Evolutionary conservation across 768 basidiomycete genomes (phyloP).

Genomic region (Amanita thiersii): DNA sequence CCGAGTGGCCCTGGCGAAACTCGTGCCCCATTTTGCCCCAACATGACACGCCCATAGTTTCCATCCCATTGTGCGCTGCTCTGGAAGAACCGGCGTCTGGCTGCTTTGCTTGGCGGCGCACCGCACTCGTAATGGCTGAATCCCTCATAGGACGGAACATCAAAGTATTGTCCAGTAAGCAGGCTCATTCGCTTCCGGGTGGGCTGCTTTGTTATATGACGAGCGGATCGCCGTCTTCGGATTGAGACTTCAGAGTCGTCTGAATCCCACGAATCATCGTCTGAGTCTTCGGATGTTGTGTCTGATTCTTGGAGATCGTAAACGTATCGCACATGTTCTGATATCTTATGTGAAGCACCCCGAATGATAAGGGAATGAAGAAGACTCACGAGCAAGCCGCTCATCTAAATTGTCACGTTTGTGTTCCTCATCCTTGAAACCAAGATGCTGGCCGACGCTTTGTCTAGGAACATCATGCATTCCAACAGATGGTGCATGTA

Average conservation of each 20-base stretch:
- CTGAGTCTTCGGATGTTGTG: conserved; percentile 37
- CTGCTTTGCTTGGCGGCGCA: conserved; percentile 19
- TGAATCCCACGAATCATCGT: conserved; percentile 41
- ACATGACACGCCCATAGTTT: conserved; percentile 16
- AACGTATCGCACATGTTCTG: conserved; percentile 62
- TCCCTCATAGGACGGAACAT: conserved; percentile 37
- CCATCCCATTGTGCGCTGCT: conserved; percentile 31
- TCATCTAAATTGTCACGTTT: conserved; percentile 57
- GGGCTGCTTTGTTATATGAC: conserved; percentile 17
- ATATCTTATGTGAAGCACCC: background rate
- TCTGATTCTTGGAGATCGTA: conserved; percentile 50
- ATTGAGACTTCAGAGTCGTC: conserved; percentile 33
- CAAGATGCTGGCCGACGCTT: conserved; percentile 55
- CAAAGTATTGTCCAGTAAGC: conserved; percentile 50
- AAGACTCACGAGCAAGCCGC: conserved; percentile 59
- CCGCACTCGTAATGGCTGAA: conserved; percentile 31
- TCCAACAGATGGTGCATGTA: conserved; percentile 73
- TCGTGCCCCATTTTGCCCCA: conserved; percentile 10
- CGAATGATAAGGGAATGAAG: background rate
- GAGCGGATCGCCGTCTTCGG: conserved; percentile 11
- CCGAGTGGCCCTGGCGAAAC: conserved; percentile 10
- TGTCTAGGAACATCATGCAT: conserved; percentile 79
- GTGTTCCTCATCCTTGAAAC: conserved; percentile 44
- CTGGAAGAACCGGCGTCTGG: conserved; percentile 53
- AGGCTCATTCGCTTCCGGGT: conserved; percentile 59